These are phyloP conservation scores for Auricularia sp. DNA, from an alignment of 768 basidiomycete species.

Conservation along the genomic window DNA sequence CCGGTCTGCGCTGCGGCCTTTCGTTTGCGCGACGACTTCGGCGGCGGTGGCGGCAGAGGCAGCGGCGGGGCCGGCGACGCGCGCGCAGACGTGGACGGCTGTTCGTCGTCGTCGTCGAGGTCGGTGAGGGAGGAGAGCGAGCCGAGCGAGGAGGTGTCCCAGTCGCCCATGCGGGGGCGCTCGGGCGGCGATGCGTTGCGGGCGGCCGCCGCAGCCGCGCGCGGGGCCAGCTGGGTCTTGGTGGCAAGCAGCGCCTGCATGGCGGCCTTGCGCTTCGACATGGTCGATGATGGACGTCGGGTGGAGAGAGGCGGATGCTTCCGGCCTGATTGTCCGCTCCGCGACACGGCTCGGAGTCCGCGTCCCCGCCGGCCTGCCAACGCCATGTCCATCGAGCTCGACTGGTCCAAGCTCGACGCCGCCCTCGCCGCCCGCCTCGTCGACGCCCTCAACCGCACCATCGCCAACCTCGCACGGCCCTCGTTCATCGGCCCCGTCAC, in stretches of 20 bases:
- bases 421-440: conserved; percentile 61
- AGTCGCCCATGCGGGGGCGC: not conserved
- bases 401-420: conserved; percentile 77
- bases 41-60: not conserved
- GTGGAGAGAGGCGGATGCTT: not conserved
- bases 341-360: not conserved
- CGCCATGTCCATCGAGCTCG: conserved; percentile 87
- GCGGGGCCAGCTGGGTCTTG: not conserved
- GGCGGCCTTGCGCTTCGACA: not conserved
- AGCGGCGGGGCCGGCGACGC: not conserved
- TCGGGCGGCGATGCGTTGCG: not conserved
- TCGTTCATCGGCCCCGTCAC: conserved; percentile 91
- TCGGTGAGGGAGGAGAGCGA: not conserved
- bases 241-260: not conserved
- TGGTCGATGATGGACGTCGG: not conserved
- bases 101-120: not conserved
- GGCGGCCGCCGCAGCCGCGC: not conserved
- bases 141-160: not conserved
- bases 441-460: conserved; percentile 67
- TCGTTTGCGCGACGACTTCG: not conserved
- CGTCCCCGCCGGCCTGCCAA: not conserved
- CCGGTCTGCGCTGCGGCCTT: not conserved
- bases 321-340: not conserved
- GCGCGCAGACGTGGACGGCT: too few species aligned
- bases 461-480: conserved; percentile 61